phyloP scores from a whole-genome alignment of 805 yeast genomes.

The Hanseniaspora lachancei region DNA sequence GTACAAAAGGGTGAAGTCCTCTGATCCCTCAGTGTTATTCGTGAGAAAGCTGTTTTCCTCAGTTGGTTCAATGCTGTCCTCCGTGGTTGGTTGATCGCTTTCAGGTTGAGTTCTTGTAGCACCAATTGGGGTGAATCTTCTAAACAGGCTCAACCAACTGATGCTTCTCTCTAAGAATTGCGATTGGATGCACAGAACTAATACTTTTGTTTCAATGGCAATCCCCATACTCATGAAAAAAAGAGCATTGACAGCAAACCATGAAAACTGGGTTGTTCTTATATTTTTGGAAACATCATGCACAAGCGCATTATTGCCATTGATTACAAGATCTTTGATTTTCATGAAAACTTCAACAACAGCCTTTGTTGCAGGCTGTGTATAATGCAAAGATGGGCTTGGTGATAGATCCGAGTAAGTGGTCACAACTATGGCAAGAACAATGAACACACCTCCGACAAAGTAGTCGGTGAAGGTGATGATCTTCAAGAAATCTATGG shows the following conservation, averaged over 20 bases:
- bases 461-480: constrained; percentile 1
- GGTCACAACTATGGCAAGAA: neutral
- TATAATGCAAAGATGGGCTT: neutral
- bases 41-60: neutral
- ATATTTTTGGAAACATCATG: neutral
- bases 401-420: neutral
- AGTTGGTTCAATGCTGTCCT: neutral
- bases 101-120: neutral
- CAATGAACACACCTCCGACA: constrained; percentile 2
- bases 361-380: neutral
- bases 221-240: neutral
- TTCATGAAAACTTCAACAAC: neutral
- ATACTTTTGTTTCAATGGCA: neutral
- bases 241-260: constrained; percentile 1
- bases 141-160: constrained; percentile 1
- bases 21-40: constrained; percentile 1
- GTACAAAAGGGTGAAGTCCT: neutral
- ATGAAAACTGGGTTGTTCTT: constrained; percentile 3
- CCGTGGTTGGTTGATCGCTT: too few species aligned
- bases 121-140: neutral
- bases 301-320: neutral
- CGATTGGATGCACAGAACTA: neutral
- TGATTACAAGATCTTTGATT: neutral
- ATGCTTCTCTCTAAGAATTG: constrained; percentile 11
- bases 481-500: neutral